Evolutionary conservation across 176 grass and related monocot species (phyloP).

Genomic region (Rhynchospora breviuscula): DNA sequence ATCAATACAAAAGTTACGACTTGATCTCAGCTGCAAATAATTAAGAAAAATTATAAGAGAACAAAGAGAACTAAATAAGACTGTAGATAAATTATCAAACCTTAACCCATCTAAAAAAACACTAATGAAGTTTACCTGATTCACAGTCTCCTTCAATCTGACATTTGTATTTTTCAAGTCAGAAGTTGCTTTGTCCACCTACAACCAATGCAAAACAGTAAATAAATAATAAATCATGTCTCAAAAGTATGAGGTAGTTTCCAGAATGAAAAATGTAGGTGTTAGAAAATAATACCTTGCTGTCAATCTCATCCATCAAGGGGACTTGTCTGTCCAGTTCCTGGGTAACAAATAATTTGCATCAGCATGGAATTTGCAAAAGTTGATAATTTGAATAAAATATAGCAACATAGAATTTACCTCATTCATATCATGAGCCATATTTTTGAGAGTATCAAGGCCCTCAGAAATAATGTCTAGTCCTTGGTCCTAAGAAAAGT

Average conservation of each 20-base stretch:
- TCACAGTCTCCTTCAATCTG: constrained; percentile 74
- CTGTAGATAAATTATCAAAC: not conserved
- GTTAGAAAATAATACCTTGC: constrained; percentile 45
- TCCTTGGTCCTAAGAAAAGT: constrained; percentile 73
- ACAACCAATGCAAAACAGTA: not conserved
- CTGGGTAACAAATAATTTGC: constrained; percentile 30
- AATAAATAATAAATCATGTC: not conserved
- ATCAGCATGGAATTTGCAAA: constrained; percentile 1
- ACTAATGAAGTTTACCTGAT: constrained; percentile 32
- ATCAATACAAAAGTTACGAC: constrained; percentile 73
- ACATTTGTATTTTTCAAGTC: constrained; percentile 90
- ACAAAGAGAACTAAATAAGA: not conserved
- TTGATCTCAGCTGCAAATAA: constrained; percentile 56
- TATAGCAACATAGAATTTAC: constrained; percentile 26
- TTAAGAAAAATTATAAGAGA: not conserved
- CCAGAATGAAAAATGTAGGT: not conserved
- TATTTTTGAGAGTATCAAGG: constrained; percentile 76
- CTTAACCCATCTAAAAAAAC: not conserved
- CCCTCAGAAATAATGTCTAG: constrained; percentile 88
- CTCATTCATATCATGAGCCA: constrained; percentile 98
- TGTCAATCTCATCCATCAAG: constrained; percentile 95
- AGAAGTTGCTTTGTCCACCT: constrained; percentile 65
- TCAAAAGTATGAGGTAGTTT: not conserved
- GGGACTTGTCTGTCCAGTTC: constrained; percentile 99
- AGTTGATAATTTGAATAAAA: not conserved